Evolutionary conservation across 768 basidiomycete genomes (phyloP).

Genomic region (Lepiota venenata): DNA sequence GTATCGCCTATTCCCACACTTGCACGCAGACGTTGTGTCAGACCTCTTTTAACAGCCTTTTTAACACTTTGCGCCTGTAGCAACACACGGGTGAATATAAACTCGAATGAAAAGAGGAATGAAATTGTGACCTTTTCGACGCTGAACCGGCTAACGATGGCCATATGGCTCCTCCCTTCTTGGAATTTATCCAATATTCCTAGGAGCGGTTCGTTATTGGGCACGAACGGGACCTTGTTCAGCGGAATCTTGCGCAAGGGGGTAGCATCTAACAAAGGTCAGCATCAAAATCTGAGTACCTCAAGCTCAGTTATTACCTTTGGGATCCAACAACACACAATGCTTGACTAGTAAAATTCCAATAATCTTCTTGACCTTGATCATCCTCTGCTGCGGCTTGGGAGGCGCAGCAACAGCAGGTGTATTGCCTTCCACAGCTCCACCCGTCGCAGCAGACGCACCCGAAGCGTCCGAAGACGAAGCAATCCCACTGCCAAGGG

Average conservation of each 20-base stretch:
- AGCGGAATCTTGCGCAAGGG: constrained; percentile 82
- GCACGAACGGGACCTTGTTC: constrained; percentile 84
- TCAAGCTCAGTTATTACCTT: constrained; percentile 39
- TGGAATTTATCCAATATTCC: constrained; percentile 88
- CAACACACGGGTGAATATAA: no score
- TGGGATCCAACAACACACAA: constrained; percentile 84
- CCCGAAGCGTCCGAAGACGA: neutral
- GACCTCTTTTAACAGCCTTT: constrained; percentile 75
- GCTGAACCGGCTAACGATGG: constrained; percentile 79
- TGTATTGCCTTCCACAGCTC: neutral
- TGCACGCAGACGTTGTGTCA: constrained; percentile 74
- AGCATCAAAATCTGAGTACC: neutral
- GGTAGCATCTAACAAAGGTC: constrained; percentile 56
- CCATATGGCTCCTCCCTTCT: constrained; percentile 90
- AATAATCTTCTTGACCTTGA: constrained; percentile 75
- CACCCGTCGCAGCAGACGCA: no score
- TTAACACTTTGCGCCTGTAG: constrained; percentile 80
- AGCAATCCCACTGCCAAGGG: constrained; percentile 4
- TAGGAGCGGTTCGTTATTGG: constrained; percentile 81
- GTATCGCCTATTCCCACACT: constrained; percentile 73
- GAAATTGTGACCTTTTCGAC: constrained; percentile 47
- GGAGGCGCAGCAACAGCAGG: neutral
- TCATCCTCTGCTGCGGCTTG: constrained; percentile 24
- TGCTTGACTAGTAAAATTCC: constrained; percentile 89
- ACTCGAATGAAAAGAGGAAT: neutral